phyloP scores from a whole-genome alignment of 1,284 basidiomycete species.

The Rhodotorula sp. region DNA sequence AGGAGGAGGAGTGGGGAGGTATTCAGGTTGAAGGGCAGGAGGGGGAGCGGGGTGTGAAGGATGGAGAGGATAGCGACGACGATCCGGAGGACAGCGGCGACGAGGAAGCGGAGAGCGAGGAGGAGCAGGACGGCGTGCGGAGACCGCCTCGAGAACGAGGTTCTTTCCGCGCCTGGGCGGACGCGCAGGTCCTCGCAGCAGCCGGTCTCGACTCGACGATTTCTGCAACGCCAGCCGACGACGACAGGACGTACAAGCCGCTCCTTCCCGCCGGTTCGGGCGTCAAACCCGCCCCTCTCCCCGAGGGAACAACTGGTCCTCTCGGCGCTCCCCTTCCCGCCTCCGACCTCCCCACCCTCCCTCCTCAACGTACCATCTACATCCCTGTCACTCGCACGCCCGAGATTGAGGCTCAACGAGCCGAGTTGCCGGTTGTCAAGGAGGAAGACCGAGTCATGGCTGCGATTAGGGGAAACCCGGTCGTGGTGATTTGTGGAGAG shows the following conservation, averaged over 20 bases:
- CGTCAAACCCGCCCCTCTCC: constrained; percentile 61
- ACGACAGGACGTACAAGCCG: constrained; percentile 42
- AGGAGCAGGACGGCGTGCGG: constrained; percentile 43
- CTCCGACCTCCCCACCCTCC: constrained; percentile 52
- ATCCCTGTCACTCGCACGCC: constrained; percentile 67
- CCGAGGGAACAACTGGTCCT: constrained; percentile 63
- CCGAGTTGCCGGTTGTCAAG: constrained; percentile 82
- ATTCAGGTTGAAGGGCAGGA: constrained; percentile 8
- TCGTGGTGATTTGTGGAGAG: constrained; percentile 72
- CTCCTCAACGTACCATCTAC: constrained; percentile 51
- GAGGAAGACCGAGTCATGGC: constrained; percentile 96
- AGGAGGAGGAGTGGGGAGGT: constrained; percentile 16
- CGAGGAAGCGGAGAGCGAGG: constrained; percentile 40
- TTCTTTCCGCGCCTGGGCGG: constrained; percentile 40
- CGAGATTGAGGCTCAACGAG: constrained; percentile 73
- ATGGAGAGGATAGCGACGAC: constrained; percentile 13
- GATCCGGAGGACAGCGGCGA: constrained; percentile 30
- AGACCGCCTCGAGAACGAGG: constrained; percentile 29
- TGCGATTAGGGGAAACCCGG: constrained; percentile 78
- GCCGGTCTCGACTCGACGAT: constrained; percentile 33
- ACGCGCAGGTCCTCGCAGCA: constrained; percentile 33
- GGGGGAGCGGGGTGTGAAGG: not conserved
- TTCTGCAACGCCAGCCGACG: not conserved
- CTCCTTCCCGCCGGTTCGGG: constrained; percentile 40
- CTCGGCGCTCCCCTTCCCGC: constrained; percentile 64